A percentile compares a stretch with the other conserved stretches of the same genome.
phyloP scores from a whole-genome alignment of 2,329 filamentous ascomycete species.

The Delphinella strobiligena region DNA sequence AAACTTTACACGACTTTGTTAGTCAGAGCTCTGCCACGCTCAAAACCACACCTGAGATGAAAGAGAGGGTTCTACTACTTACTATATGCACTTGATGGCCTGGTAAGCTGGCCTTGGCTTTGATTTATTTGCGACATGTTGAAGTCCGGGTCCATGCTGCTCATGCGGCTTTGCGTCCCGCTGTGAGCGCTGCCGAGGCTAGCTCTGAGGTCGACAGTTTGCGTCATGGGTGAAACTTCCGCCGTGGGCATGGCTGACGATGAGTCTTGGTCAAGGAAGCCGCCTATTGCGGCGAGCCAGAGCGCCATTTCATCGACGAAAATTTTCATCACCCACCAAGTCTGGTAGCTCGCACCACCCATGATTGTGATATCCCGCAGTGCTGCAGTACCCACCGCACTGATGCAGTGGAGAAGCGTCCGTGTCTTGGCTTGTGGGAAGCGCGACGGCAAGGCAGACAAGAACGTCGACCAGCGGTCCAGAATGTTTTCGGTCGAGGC shows the following conservation, averaged over 20 bases:
- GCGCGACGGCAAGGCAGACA: conserved; percentile 53
- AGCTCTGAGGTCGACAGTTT: conserved; percentile 2
- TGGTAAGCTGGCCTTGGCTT: conserved; percentile 3
- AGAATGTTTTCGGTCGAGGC: conserved; percentile 50
- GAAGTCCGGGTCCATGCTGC: conserved; percentile 18
- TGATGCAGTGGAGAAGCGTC: conserved; percentile 65
- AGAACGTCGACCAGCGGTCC: conserved; percentile 65
- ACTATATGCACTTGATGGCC: conserved; percentile 9
- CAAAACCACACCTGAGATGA: neutral
- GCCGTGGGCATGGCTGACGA: conserved; percentile 2
- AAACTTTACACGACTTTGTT: conserved; percentile 8
- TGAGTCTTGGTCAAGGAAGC: conserved; percentile 54
- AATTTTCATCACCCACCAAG: conserved; percentile 91
- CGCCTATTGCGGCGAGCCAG: conserved; percentile 81
- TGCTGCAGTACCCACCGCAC: conserved; percentile 62
- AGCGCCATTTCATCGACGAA: conserved; percentile 91
- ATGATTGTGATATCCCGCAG: conserved; percentile 71
- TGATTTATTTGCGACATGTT: conserved; percentile 4
- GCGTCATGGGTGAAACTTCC: conserved; percentile 1
- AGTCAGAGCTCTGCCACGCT: conserved; percentile 7
- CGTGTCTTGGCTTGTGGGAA: conserved; percentile 64
- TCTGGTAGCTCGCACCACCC: conserved; percentile 70
- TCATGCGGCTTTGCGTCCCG: conserved; percentile 20
- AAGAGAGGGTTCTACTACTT: conserved; percentile 3
- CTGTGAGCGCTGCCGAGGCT: conserved; percentile 15